Evolutionary conservation across 768 basidiomycete genomes (phyloP).

Genomic region (Coprinellus micaceus): DNA sequence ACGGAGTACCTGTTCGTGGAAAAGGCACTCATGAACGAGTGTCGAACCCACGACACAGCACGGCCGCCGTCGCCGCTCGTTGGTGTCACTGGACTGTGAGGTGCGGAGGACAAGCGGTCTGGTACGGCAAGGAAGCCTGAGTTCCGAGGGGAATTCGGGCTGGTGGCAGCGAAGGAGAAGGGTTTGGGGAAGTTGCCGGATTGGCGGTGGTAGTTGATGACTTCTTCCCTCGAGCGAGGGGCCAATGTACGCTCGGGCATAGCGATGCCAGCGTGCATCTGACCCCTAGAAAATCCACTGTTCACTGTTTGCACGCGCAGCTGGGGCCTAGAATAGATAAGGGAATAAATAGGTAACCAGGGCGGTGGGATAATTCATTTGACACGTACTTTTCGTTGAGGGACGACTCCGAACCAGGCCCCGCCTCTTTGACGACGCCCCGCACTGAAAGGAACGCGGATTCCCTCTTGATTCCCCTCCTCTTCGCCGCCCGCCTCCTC

Average conservation of each 20-base stretch:
- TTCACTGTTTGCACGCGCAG: neutral
- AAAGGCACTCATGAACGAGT: conserved; percentile 26
- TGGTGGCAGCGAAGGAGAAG: conserved; percentile 35
- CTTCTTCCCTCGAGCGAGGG: conserved; percentile 34
- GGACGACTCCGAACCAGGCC: conserved; percentile 9
- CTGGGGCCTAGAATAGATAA: neutral
- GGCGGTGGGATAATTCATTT: neutral
- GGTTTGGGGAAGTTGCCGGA: conserved; percentile 41
- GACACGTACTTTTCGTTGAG: neutral
- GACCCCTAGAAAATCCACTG: conserved; percentile 27
- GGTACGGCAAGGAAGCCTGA: conserved; percentile 13
- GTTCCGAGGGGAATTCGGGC: conserved; percentile 9
- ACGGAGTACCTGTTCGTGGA: conserved; percentile 37
- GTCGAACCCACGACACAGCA: conserved; percentile 26
- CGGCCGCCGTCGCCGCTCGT: conserved; percentile 4
- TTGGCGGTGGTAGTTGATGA: conserved; percentile 41
- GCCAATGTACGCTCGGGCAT: conserved; percentile 50
- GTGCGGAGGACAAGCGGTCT: conserved; percentile 3
- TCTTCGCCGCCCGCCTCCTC: conserved; percentile 36
- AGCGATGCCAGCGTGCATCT: conserved; percentile 43
- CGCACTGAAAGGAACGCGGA: conserved; percentile 47
- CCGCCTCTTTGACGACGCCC: conserved; percentile 39
- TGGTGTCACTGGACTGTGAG: conserved; percentile 13
- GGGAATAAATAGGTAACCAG: neutral
- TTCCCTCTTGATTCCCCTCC: conserved; percentile 33